Evolutionary conservation across 352 stramenopile species (phyloP), one percentile per base, ranked within the genome.

Genomic region (Pythium apleroticum): DNA sequence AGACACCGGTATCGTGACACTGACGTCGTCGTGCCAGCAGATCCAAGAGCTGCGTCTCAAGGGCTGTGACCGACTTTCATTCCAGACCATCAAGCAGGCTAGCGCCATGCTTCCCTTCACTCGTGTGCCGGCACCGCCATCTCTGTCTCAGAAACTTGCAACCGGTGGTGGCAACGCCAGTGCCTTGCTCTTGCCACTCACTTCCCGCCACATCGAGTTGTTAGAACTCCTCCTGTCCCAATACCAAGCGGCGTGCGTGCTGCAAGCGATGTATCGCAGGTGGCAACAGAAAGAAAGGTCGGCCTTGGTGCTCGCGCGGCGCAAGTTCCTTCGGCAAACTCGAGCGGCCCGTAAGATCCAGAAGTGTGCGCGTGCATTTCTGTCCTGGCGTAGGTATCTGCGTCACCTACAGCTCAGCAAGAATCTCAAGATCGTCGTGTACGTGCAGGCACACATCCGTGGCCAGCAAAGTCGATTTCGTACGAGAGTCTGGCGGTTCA

Each of bases 61-160:
- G 66, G 81, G 80, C 24, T 93, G 84, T 57, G 81, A 88, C 52
- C 78, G 84, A 12, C 60, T 90, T 9, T 84, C 80, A 10, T 57
- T 73, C 24, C 60, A 69, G 27, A 65, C 53, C 1, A 30, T 90
- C n/a, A 65, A 76, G 48, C 60, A 56, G 10, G 86, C 74, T 48
- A 77, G 65, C 22, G 53, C 27, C 0, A 48, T 82, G 0, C 57
- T 90, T 52, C 77, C 81, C 6, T 81, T 86, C 43, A 86, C 79
- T 1, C 69, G 60, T 8, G 24, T 70, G 4, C 68, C 81, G 11
- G 11, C 31, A 20, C 28, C 69, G 1, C 66, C 68, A 7, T 75
- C 76, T 9, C 57, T 86, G 27, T 71, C 75, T 5, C 73, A 84
- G 35, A 78, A 65, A 25, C 63, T 89, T 15, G 74, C 79, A 2